Evolutionary conservation across 2,329 filamentous ascomycete species (phyloP).

Genomic region (Colletotrichum tanaceti): DNA sequence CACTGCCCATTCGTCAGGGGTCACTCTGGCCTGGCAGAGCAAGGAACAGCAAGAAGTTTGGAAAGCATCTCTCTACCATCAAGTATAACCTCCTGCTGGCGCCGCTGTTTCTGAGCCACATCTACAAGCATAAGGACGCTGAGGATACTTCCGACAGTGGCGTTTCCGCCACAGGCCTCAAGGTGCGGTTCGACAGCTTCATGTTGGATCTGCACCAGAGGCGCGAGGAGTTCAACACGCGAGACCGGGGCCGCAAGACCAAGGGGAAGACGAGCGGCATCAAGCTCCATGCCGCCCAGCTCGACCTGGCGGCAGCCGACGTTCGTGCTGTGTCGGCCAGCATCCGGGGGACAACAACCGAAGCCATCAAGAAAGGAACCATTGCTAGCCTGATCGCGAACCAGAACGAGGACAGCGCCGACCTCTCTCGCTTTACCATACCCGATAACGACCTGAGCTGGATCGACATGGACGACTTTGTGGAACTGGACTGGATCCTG

Average conservation of each 20-base stretch:
- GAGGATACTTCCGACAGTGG: constrained; percentile 82
- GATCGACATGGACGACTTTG: constrained; percentile 99
- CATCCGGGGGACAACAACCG: constrained; percentile 82
- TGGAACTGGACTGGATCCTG: constrained; percentile 96
- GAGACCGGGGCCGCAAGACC: constrained; percentile 79
- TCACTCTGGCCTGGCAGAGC: constrained; percentile 90
- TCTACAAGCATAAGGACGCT: constrained; percentile 97
- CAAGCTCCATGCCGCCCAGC: constrained; percentile 93
- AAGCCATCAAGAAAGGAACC: constrained; percentile 75
- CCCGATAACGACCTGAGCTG: constrained; percentile 95
- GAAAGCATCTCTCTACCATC: constrained; percentile 95
- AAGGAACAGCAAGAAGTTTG: constrained; percentile 98
- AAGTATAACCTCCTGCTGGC: constrained; percentile 96
- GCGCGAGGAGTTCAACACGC: constrained; percentile 88
- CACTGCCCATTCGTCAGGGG: constrained; percentile 92
- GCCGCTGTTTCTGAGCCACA: constrained; percentile 92
- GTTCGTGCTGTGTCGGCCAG: constrained; percentile 92
- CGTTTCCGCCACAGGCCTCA: constrained; percentile 94
- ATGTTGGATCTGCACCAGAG: constrained; percentile 97
- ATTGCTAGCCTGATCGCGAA: constrained; percentile 63
- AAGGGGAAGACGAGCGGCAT: constrained; percentile 89
- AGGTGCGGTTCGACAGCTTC: constrained; percentile 94
- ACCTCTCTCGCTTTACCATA: constrained; percentile 91
- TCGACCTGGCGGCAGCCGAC: constrained; percentile 92
- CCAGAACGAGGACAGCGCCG: constrained; percentile 68